These are phyloP conservation scores for Leccinum variicolor DNA, from an alignment of 768 basidiomycete species.

Conservation along the genomic window DNA sequence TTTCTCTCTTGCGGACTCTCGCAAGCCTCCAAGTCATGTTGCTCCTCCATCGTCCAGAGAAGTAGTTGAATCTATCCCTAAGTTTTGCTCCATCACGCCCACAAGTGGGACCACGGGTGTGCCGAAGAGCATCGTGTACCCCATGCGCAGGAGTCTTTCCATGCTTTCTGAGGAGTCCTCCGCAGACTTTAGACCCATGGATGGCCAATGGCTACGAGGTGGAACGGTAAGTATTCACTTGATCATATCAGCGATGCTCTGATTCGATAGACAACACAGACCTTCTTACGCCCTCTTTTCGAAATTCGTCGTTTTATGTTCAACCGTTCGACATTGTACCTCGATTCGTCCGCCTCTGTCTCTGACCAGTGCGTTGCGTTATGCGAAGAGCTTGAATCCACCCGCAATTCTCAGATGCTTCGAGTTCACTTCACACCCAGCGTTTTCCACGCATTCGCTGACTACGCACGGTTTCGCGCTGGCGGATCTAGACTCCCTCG, in stretches of 20 bases:
- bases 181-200: constrained; percentile 5
- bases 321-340: constrained; percentile 12
- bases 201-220: constrained; percentile 17
- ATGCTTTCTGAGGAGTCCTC: constrained; percentile 15
- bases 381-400: constrained; percentile 10
- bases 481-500: constrained; percentile 11
- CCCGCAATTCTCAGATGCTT: constrained; percentile 12
- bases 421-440: constrained; percentile 15
- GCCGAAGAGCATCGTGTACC: constrained; percentile 16
- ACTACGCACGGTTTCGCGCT: constrained; percentile 9
- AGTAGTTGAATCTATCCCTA: constrained; percentile 11
- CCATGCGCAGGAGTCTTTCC: constrained; percentile 12
- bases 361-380: constrained; percentile 8
- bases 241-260: not conserved
- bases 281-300: constrained; percentile 15
- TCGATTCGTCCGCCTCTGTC: constrained; percentile 10
- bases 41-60: constrained; percentile 15
- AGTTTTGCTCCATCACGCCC: constrained; percentile 12
- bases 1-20: constrained; percentile 9
- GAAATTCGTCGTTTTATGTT: constrained; percentile 19
- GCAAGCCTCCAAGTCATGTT: constrained; percentile 8
- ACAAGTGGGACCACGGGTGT: constrained; percentile 27
- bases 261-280: constrained; percentile 1
- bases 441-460: constrained; percentile 15
- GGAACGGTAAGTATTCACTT: constrained; percentile 4